phyloP scores from a whole-genome alignment of 1,284 basidiomycete genomes.

The Ganoderma leucocontextum region DNA sequence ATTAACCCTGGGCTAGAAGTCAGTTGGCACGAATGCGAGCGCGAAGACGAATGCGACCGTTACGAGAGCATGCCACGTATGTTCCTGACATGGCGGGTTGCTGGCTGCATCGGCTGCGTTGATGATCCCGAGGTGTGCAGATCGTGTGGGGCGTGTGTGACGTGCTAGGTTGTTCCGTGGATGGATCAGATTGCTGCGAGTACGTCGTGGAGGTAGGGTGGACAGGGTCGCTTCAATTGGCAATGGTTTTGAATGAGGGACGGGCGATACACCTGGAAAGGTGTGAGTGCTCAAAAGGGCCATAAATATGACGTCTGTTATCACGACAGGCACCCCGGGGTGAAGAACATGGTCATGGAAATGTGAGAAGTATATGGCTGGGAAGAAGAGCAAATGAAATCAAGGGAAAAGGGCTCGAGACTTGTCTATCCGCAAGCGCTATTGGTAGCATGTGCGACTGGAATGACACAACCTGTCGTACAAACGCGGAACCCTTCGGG shows the following conservation, averaged over 20 bases:
- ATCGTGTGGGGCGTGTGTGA: slow-evolving; percentile 2
- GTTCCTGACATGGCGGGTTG: not conserved
- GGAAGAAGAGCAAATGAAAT: not conserved
- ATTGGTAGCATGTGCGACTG: not conserved
- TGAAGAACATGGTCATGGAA: slow-evolving; percentile 1
- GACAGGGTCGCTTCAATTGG: not conserved
- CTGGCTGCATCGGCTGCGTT: slow-evolving; percentile 6
- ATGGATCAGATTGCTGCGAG: not conserved
- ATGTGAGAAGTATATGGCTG: not conserved
- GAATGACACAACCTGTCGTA: slow-evolving; percentile 28
- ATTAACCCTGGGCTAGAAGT: not conserved
- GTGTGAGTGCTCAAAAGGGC: not conserved
- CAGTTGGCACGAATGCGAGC: not conserved
- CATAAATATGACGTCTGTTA: not conserved
- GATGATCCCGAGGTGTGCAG: slow-evolving; percentile 9
- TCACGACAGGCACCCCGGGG: not conserved
- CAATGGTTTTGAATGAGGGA: slow-evolving; percentile 1
- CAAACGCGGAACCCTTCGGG: slow-evolving; percentile 14
- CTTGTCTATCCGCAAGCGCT: not conserved
- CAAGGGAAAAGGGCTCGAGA: not conserved
- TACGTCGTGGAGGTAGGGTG: not conserved
- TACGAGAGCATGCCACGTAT: not conserved
- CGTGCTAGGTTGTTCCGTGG: not conserved
- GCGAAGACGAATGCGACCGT: not conserved
- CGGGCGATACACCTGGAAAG: not conserved